phyloP scores from a whole-genome alignment of 305 asterid genomes.

The Fraxinus sp. region DNA sequence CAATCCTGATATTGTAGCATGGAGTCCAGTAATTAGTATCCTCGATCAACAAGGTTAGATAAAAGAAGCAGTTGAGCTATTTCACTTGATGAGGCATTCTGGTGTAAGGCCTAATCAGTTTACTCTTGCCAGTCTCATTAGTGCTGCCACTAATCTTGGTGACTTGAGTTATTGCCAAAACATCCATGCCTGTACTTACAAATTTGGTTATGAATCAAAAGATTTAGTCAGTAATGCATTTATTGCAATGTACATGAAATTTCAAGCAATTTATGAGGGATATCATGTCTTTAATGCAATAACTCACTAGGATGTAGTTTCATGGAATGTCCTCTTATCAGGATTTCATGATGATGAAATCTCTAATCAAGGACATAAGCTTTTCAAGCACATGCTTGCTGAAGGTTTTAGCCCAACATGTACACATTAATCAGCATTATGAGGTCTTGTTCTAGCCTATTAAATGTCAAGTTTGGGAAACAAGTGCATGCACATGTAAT shows the following conservation, averaged over 20 bases:
- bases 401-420: slow-evolving; percentile 58
- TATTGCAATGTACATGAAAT: too few relatives aligned
- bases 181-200: slow-evolving; percentile 65
- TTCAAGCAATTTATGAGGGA: too few relatives aligned
- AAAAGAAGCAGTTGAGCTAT: slow-evolving; percentile 61
- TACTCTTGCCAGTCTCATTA: slow-evolving; percentile 62
- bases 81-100: slow-evolving; percentile 55
- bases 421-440: too few relatives aligned
- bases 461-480: too few relatives aligned
- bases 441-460: too few relatives aligned
- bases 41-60: slow-evolving; percentile 71
- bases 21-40: slow-evolving; percentile 72
- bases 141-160: slow-evolving; percentile 60
- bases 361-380: slow-evolving; percentile 52
- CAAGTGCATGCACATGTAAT: too few relatives aligned
- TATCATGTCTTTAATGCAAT: slow-evolving; percentile 25
- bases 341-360: slow-evolving; percentile 57
- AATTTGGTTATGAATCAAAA: too few relatives aligned
- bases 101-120: slow-evolving; percentile 70
- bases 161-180: slow-evolving; percentile 55
- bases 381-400: slow-evolving; percentile 57
- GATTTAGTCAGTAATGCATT: too few relatives aligned
- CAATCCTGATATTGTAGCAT: slow-evolving; percentile 70
- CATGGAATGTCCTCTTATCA: slow-evolving; percentile 79
- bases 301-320: slow-evolving; percentile 52